phyloP scores from a whole-genome alignment of 257 asterid genomes.

The Verbascum thapsus region DNA sequence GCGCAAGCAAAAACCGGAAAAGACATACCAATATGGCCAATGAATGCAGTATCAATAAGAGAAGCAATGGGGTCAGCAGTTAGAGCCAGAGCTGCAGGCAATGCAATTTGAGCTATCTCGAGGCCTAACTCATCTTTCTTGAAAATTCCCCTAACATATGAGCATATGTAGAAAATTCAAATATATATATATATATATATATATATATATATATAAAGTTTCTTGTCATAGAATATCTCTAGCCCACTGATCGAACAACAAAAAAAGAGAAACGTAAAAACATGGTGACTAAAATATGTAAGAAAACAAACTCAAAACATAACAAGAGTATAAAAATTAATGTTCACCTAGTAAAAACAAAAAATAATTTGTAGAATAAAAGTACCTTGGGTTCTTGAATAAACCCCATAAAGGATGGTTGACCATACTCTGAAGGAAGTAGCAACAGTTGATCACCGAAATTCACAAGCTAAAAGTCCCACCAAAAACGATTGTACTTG shows the following conservation, averaged over 20 bases:
- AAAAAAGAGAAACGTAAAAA: too few species aligned
- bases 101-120: constrained; percentile 52
- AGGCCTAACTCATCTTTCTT: constrained; percentile 51
- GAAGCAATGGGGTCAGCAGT: constrained; percentile 66
- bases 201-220: too few species aligned
- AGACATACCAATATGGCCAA: constrained; percentile 55
- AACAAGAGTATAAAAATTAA: too few species aligned
- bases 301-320: too few species aligned
- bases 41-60: constrained; percentile 57
- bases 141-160: constrained; percentile 42
- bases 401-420: constrained; percentile 41
- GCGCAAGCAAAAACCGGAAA: not conserved
- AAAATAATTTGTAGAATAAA: not conserved
- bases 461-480: too few species aligned
- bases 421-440: constrained; percentile 21
- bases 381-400: constrained; percentile 43
- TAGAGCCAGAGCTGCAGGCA: constrained; percentile 62
- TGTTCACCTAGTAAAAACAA: not conserved
- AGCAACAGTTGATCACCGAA: too few species aligned
- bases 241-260: too few species aligned
- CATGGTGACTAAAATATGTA: too few species aligned
- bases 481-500: too few species aligned
- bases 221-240: too few species aligned
- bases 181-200: too few species aligned
- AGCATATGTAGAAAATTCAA: not conserved